Evolutionary conservation across 2,329 filamentous ascomycete species (phyloP).

Genomic region (Aureobasidium leucospermi): DNA sequence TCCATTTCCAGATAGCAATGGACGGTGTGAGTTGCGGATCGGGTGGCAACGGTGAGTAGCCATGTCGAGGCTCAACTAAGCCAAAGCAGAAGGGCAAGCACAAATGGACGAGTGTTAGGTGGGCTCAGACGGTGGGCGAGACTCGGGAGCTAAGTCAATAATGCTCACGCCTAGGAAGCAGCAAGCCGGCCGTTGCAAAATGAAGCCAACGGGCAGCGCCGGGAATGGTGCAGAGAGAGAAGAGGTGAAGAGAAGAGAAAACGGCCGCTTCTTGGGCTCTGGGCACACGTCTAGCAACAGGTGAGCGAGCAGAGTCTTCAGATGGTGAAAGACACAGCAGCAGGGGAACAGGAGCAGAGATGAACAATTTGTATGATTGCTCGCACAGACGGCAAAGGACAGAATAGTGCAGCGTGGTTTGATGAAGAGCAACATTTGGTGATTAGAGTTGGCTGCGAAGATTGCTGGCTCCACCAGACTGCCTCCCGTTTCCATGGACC

Average conservation of each 20-base stretch:
- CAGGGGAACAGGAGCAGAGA: background rate
- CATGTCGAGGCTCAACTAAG: conserved; percentile 8
- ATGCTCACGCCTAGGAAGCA: background rate
- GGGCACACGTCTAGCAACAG: background rate
- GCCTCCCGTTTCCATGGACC: background rate
- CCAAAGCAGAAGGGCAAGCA: background rate
- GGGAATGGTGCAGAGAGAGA: background rate
- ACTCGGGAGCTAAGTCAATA: conserved; percentile 13
- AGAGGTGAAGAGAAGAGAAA: background rate
- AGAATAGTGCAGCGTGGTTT: background rate
- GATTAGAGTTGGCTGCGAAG: conserved; percentile 8
- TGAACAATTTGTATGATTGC: background rate
- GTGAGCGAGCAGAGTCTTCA: background rate
- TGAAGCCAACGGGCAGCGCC: conserved; percentile 12
- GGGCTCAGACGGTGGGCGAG: background rate
- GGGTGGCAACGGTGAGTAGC: conserved; percentile 9
- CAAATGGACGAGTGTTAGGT: background rate
- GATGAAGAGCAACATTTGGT: conserved; percentile 13
- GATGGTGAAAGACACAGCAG: background rate
- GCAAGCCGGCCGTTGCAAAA: conserved; percentile 12
- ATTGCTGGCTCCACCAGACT: conserved; percentile 1
- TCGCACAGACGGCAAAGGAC: background rate
- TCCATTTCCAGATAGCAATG: background rate
- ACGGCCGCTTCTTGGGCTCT: background rate
- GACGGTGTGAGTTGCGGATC: background rate